Conservation (phyloP, 2,329 filamentous ascomycete genomes). For the Septoria petroselini region DNA sequence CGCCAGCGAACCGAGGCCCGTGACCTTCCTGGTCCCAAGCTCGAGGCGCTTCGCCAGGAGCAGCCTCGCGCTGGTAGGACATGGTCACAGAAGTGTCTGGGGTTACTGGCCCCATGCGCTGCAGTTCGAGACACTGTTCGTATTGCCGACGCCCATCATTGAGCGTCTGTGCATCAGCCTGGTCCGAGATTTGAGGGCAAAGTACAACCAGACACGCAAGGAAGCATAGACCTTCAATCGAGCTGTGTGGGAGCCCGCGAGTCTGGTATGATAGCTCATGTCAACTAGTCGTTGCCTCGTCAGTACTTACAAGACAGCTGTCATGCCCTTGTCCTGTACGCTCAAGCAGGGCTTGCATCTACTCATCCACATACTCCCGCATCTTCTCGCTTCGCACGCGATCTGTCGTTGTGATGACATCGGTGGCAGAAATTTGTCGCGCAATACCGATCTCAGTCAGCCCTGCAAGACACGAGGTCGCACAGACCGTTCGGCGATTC, state of each 20-base stretch:
- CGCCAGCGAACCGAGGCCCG: slow-evolving; percentile 18
- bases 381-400: neutral
- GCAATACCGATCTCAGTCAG: no score
- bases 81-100: slow-evolving; percentile 17
- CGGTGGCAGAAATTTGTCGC: no score
- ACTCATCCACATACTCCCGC: no score
- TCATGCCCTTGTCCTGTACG: no score
- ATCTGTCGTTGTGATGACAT: no score
- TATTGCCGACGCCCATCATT: slow-evolving; percentile 4
- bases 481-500: slow-evolving; percentile 2
- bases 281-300: no score
- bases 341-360: no score
- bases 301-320: no score
- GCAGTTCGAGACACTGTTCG: slow-evolving; percentile 18
- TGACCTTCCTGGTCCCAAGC: slow-evolving; percentile 17
- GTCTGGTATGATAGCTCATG: no score
- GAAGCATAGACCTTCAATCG: neutral
- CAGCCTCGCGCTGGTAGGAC: slow-evolving; percentile 24
- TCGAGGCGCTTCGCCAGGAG: slow-evolving; percentile 22
- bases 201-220: slow-evolving; percentile 1
- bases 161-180: slow-evolving; percentile 14
- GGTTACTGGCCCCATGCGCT: slow-evolving; percentile 31
- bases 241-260: no score
- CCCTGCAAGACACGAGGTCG: slow-evolving; percentile 6
- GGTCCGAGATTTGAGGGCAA: slow-evolving; percentile 4